These are phyloP conservation scores for Dryas integrifolia DNA, from an alignment of 331 rosid species.

Conservation along the genomic window DNA sequence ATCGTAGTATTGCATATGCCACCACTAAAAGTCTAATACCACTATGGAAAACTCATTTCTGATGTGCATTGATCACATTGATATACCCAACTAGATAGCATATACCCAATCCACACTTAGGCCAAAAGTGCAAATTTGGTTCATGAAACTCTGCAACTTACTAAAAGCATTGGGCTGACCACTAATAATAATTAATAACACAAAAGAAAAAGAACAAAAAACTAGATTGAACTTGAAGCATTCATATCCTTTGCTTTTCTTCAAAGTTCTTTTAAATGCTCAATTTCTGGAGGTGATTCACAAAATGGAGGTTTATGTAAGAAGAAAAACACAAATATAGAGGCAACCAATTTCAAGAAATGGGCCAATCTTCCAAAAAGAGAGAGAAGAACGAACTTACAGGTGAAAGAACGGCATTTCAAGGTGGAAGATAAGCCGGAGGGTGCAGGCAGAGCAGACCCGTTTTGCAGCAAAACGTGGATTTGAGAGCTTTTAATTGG, in stretches of 20 bases:
- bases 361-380: neutral
- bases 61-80: neutral
- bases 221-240: neutral
- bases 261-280: neutral
- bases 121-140: neutral
- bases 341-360: slow-evolving; percentile 9
- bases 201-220: neutral
- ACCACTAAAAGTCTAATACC: neutral
- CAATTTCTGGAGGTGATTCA: slow-evolving; percentile 5
- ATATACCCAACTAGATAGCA: neutral
- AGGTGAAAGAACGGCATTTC: slow-evolving; percentile 44
- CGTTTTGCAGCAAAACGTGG: slow-evolving; percentile 12
- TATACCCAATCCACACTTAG: neutral
- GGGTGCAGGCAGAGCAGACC: neutral
- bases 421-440: slow-evolving; percentile 33
- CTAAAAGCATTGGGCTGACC: neutral
- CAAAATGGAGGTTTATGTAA: neutral
- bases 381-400: slow-evolving; percentile 40
- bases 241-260: neutral
- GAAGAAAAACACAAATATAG: neutral
- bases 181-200: neutral
- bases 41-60: neutral
- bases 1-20: neutral
- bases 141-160: neutral
- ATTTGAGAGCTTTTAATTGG: neutral